phyloP scores from a whole-genome alignment of 2,329 filamentous ascomycete genomes.

The Nothopassalora personata region DNA sequence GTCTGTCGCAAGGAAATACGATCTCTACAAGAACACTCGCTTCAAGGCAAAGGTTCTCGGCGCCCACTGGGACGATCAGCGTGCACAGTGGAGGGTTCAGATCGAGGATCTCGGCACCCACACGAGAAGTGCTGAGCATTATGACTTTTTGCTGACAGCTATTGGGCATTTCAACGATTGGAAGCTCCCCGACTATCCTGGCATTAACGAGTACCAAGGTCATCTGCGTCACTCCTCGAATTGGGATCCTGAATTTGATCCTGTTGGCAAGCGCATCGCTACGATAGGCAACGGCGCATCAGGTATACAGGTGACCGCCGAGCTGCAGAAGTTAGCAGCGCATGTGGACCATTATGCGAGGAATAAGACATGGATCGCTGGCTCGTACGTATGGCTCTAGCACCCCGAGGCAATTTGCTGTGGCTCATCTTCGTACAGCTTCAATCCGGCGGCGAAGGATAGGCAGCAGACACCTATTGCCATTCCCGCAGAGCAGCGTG shows the following conservation, averaged over 20 bases:
- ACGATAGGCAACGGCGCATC: slow-evolving; percentile 42
- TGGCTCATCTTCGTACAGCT: slow-evolving; percentile 25
- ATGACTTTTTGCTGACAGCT: slow-evolving; percentile 59
- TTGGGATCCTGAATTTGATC: slow-evolving; percentile 33
- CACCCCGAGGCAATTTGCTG: background rate
- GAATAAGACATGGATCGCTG: slow-evolving; percentile 62
- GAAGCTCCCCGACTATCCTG: slow-evolving; percentile 56
- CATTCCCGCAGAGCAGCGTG: slow-evolving; percentile 49
- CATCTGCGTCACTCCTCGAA: slow-evolving; percentile 36
- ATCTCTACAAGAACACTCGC: slow-evolving; percentile 56
- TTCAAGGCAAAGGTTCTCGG: slow-evolving; percentile 53
- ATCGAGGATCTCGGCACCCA: slow-evolving; percentile 38
- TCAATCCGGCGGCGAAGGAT: slow-evolving; percentile 47
- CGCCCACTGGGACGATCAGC: slow-evolving; percentile 51
- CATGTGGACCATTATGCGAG: slow-evolving; percentile 61
- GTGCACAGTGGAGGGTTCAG: slow-evolving; percentile 54
- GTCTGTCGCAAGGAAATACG: slow-evolving; percentile 55
- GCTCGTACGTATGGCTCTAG: slow-evolving; percentile 33
- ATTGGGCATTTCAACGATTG: slow-evolving; percentile 63
- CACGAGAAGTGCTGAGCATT: slow-evolving; percentile 36
- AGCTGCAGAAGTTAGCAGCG: slow-evolving; percentile 43
- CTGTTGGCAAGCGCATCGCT: slow-evolving; percentile 36
- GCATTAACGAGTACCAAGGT: slow-evolving; percentile 36
- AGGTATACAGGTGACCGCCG: slow-evolving; percentile 39
- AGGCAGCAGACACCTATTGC: slow-evolving; percentile 53